Evolutionary conservation across 129 eudicot species (phyloP).

Genomic region (Pseudognaphalium luteoalbum): DNA sequence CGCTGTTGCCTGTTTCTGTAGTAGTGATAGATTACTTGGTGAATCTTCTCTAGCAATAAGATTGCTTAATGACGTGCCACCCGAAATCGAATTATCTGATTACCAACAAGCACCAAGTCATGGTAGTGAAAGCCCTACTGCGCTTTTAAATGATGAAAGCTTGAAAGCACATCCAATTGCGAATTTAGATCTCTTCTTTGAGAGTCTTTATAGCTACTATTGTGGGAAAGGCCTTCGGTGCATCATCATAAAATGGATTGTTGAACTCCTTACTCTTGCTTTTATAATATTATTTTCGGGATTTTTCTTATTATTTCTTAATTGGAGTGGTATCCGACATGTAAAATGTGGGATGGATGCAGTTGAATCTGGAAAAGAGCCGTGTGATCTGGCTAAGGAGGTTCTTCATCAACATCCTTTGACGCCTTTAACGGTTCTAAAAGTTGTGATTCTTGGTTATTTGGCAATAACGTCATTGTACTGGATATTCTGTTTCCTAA

Average conservation of each 20-base stretch:
- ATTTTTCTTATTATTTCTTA: slow-evolving; percentile 64
- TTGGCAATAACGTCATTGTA: slow-evolving; percentile 70
- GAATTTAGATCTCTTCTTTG: slow-evolving; percentile 79
- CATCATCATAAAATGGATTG: slow-evolving; percentile 82
- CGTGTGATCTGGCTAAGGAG: slow-evolving; percentile 80
- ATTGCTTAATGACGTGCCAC: slow-evolving; percentile 47
- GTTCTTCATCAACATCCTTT: slow-evolving; percentile 82
- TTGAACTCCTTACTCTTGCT: slow-evolving; percentile 74
- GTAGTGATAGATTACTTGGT: slow-evolving; percentile 44
- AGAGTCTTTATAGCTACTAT: slow-evolving; percentile 79
- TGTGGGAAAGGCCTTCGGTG: slow-evolving; percentile 92
- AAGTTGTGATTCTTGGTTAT: slow-evolving; percentile 72
- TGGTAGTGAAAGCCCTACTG: slow-evolving; percentile 88
- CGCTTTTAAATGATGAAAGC: slow-evolving; percentile 75
- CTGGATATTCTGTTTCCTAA: slow-evolving; percentile 71
- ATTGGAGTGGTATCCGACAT: slow-evolving; percentile 86
- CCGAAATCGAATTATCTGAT: slow-evolving; percentile 80
- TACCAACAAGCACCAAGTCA: slow-evolving; percentile 71
- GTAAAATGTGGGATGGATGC: slow-evolving; percentile 97
- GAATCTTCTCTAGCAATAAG: slow-evolving; percentile 45
- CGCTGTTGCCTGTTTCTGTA: too few relatives aligned
- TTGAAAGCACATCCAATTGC: slow-evolving; percentile 62
- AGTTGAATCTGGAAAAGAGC: slow-evolving; percentile 73
- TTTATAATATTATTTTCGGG: slow-evolving; percentile 78
- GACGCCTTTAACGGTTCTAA: slow-evolving; percentile 62